Evolutionary conservation across 2,329 filamentous ascomycete genomes (phyloP).

Genomic region (Xylaria multiplex): DNA sequence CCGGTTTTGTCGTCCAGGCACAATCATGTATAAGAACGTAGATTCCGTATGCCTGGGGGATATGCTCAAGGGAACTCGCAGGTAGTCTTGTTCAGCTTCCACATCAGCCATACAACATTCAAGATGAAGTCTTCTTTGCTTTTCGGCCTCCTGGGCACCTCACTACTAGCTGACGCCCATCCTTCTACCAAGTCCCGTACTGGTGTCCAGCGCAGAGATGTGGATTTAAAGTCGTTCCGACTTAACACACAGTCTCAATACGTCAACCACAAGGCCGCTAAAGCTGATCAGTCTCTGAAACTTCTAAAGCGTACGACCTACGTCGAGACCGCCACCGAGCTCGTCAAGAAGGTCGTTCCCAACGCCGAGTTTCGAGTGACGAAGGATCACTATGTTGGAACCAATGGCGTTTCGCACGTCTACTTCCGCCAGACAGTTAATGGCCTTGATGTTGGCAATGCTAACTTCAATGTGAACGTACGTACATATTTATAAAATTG

Average conservation of each 20-base stretch:
- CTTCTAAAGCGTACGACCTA: constrained; percentile 51
- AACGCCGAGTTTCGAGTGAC: constrained; percentile 60
- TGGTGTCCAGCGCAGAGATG: constrained; percentile 24
- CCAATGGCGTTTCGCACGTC: constrained; percentile 65
- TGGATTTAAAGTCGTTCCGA: constrained; percentile 44
- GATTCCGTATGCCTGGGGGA: not conserved
- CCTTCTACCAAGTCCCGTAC: constrained; percentile 14
- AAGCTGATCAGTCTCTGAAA: constrained; percentile 40
- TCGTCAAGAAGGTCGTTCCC: constrained; percentile 54
- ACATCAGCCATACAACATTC: constrained; percentile 8
- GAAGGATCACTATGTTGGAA: constrained; percentile 62
- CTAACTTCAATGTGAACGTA: constrained; percentile 69
- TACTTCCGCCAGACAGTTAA: constrained; percentile 69
- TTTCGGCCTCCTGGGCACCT: constrained; percentile 27
- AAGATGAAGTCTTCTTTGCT: constrained; percentile 32
- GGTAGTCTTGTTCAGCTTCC: not conserved
- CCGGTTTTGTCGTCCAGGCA: not conserved
- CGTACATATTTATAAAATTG: constrained; percentile 42
- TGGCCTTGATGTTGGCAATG: constrained; percentile 68
- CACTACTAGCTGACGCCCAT: constrained; percentile 25
- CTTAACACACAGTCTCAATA: constrained; percentile 47
- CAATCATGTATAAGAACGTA: constrained; percentile 27
- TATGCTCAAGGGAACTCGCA: not conserved
- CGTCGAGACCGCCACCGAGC: constrained; percentile 56
- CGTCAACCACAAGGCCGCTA: constrained; percentile 45